Base-by-base conservation (phyloP, 129 eudicot species). In the Solidago caesia region DNA sequence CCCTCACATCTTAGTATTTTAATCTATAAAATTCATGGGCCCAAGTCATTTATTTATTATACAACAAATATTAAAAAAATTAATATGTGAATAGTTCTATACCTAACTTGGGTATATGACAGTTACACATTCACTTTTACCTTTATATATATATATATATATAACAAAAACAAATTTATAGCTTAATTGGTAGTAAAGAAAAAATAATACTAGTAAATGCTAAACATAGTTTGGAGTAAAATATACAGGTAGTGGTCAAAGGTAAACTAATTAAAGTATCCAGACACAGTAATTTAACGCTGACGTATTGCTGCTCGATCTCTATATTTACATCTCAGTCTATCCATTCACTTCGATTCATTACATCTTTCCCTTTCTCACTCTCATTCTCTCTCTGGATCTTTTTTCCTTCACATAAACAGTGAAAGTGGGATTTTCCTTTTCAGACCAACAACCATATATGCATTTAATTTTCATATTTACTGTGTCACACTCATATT, bases 251-350 rank as follows among this genome's bases (percentile, higher is more conserved):
- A 21, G 70, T 48, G 70, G 81, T 77, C 69, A 69, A 77, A 59
- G 70, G 75, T 70, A 33, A 74, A 62, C 44, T 13, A 71, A 55
- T 39, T 7, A 15, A 21, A 66, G 61, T 14, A 47, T 63, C 60
- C 49, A 64, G 70, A 72, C 68, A 49, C 70, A 29, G 78, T 51
- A 33, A 33, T 33, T 61, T 5, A 47, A 69, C 52, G 59, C 73
- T 65, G 79, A 75, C 79, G 71, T 61, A 75, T 65, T 65, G 80
- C 57, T 67, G 43, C 69, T 59, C 44, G 70, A 70, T 46, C 70
- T 61, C 43, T 64, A 27, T 78, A 70, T 70, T 70, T 21, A 21
- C 21, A 21, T 21, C 21, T 21, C 21, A 21, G 21, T 21, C 21
- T 21, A 21, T 21, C 21, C 66, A 63, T 63, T 43, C 73, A 51